These are phyloP conservation scores for Adansonia gregorii DNA, from an alignment of 441 rosid genomes.

Conservation along the genomic window DNA sequence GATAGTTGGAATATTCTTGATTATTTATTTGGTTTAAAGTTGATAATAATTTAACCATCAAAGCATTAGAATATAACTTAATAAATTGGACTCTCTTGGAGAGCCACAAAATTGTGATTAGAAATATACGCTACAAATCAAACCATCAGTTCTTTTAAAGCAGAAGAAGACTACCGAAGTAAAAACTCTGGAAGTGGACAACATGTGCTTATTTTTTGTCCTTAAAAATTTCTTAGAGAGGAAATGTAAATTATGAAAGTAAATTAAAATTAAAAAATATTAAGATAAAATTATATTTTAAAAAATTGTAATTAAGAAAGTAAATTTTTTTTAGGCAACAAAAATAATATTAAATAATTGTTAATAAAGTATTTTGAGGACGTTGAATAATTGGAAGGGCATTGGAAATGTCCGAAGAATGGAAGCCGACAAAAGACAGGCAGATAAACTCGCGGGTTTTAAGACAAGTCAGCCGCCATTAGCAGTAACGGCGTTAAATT, in stretches of 20 bases:
- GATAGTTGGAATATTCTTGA: not conserved
- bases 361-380: not conserved
- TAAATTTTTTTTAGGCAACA: too few relatives aligned
- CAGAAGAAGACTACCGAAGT: not conserved
- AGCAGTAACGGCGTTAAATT: conserved; percentile 37
- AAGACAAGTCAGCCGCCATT: conserved; percentile 45
- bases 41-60: not conserved
- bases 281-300: too few relatives aligned
- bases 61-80: not conserved
- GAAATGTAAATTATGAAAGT: not conserved
- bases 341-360: too few relatives aligned
- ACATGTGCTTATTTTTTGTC: not conserved
- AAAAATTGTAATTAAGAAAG: too few relatives aligned
- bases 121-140: not conserved
- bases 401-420: not conserved
- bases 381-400: not conserved
- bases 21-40: not conserved
- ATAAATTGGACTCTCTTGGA: not conserved
- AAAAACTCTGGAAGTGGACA: not conserved
- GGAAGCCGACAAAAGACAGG: not conserved
- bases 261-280: too few relatives aligned
- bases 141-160: not conserved
- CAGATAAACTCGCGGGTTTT: conserved; percentile 24
- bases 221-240: not conserved
- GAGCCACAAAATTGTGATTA: not conserved